Percentiles rank a stretch among this genome's conserved stretches.
phyloP scores from a whole-genome alignment of 164 flowering plant species.

The Litsea cubeba region DNA sequence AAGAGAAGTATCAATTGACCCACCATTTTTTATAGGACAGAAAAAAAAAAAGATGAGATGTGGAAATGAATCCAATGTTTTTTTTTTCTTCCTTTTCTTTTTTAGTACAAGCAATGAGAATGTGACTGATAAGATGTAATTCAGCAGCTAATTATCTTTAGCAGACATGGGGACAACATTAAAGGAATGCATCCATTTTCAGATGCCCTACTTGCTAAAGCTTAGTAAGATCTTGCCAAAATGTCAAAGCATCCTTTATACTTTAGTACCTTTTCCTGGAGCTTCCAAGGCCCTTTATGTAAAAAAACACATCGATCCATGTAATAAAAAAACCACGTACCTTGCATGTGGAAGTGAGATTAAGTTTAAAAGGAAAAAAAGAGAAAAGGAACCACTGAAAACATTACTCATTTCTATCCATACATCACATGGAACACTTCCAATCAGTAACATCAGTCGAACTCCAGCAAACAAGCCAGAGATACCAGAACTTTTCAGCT shows the following conservation, averaged over 20 bases:
- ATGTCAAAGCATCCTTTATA: slow-evolving; percentile 34
- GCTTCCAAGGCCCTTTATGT: slow-evolving; percentile 13
- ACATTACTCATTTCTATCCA: background rate
- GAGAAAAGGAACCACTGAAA: background rate
- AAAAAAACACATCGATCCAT: slow-evolving; percentile 15
- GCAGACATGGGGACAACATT: slow-evolving; percentile 31
- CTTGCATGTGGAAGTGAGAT: slow-evolving; percentile 10
- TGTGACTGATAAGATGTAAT: slow-evolving; percentile 7
- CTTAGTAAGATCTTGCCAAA: slow-evolving; percentile 47
- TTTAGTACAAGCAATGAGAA: background rate
- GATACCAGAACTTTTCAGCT: background rate
- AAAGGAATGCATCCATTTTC: slow-evolving; percentile 34
- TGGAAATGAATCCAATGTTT: background rate
- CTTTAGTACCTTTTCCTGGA: slow-evolving; percentile 16
- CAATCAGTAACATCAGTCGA: background rate
- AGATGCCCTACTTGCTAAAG: slow-evolving; percentile 42
- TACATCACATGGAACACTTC: slow-evolving; percentile 1
- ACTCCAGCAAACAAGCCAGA: background rate
- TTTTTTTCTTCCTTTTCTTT: background rate
- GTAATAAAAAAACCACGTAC: slow-evolving; percentile 15
- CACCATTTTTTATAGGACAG: no score
- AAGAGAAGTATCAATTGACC: background rate
- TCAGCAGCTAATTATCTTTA: slow-evolving; percentile 10
- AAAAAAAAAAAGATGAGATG: background rate
- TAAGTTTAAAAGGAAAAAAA: no score